Evolutionary conservation across 2,329 filamentous ascomycete species (phyloP).

Genomic region (Hypoxylon sp.): DNA sequence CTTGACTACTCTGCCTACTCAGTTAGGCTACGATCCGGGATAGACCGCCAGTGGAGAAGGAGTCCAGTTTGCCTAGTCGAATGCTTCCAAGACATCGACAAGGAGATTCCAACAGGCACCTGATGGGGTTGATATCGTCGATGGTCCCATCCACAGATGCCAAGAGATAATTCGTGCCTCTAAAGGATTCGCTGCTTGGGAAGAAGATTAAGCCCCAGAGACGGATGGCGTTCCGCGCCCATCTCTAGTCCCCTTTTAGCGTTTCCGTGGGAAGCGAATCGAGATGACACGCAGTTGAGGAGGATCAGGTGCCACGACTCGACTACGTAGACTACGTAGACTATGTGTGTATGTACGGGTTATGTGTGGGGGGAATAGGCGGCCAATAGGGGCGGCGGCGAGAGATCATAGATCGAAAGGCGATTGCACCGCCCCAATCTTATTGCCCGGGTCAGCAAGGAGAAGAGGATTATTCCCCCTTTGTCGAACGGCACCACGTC

Average conservation of each 20-base stretch:
- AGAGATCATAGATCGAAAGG: slow-evolving; percentile 45
- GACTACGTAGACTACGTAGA: slow-evolving; percentile 29
- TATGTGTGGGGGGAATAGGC: slow-evolving; percentile 27
- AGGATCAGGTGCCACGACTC: slow-evolving; percentile 52
- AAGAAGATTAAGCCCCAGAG: slow-evolving; percentile 25
- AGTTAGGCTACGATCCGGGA: slow-evolving; percentile 7
- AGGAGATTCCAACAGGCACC: slow-evolving; percentile 16
- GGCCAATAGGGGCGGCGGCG: slow-evolving; percentile 17
- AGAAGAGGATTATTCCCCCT: slow-evolving; percentile 42
- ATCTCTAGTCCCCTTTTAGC: slow-evolving; percentile 35
- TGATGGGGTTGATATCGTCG: slow-evolving; percentile 28
- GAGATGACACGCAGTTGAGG: slow-evolving; percentile 54
- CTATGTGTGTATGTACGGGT: neutral
- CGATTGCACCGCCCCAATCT: slow-evolving; percentile 44
- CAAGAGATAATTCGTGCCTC: slow-evolving; percentile 39
- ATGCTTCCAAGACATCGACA: slow-evolving; percentile 27
- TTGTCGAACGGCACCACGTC: slow-evolving; percentile 53
- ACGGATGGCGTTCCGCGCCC: slow-evolving; percentile 35
- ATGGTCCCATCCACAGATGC: slow-evolving; percentile 26
- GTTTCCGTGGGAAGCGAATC: slow-evolving; percentile 40
- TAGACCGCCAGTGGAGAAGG: slow-evolving; percentile 18
- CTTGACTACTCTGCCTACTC: slow-evolving; percentile 12
- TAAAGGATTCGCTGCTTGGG: slow-evolving; percentile 24
- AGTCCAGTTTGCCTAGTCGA: slow-evolving; percentile 10
- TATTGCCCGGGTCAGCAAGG: slow-evolving; percentile 30